Percentiles rank a stretch among this genome's conserved stretches.
Conservation (phyloP, 2,329 filamentous ascomycete species). For the Escovopsis weberi region DNA sequence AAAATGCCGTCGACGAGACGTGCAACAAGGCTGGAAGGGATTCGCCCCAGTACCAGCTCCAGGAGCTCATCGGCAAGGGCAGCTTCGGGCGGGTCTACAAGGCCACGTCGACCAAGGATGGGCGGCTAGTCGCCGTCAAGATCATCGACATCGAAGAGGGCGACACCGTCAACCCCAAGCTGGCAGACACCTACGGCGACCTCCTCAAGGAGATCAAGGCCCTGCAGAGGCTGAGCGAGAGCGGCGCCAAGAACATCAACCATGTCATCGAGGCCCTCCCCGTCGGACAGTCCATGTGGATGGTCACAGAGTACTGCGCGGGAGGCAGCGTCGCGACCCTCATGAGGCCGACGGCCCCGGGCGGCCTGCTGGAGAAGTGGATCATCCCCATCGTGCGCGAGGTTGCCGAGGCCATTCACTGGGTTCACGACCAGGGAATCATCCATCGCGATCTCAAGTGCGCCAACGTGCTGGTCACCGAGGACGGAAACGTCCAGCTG, state of each 20-base stretch:
- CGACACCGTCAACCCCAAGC: constrained; percentile 51
- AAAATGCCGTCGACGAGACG: constrained; percentile 46
- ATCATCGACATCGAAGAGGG: constrained; percentile 74
- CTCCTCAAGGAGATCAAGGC: constrained; percentile 55
- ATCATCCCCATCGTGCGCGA: constrained; percentile 54
- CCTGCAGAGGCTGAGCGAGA: constrained; percentile 58
- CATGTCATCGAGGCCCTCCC: constrained; percentile 66
- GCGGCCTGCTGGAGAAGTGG: constrained; percentile 55
- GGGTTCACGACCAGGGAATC: constrained; percentile 54
- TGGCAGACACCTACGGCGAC: constrained; percentile 53
- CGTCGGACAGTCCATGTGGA: constrained; percentile 71
- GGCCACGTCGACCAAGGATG: constrained; percentile 31
- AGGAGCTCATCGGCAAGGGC: constrained; percentile 61
- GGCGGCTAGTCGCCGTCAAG: constrained; percentile 56
- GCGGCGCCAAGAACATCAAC: constrained; percentile 66
- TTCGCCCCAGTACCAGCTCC: constrained; percentile 51
- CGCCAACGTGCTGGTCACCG: constrained; percentile 68
- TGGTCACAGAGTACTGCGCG: constrained; percentile 75
- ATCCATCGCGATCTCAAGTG: constrained; percentile 61
- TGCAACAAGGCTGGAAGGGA: constrained; percentile 45
- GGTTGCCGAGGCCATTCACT: constrained; percentile 49
- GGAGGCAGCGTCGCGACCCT: constrained; percentile 67
- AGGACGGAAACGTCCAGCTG: constrained; percentile 62
- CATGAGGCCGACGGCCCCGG: constrained; percentile 52
- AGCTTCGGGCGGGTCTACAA: constrained; percentile 64